Conservation (phyloP, 768 basidiomycete genomes). For the Lactifluus volemus region DNA sequence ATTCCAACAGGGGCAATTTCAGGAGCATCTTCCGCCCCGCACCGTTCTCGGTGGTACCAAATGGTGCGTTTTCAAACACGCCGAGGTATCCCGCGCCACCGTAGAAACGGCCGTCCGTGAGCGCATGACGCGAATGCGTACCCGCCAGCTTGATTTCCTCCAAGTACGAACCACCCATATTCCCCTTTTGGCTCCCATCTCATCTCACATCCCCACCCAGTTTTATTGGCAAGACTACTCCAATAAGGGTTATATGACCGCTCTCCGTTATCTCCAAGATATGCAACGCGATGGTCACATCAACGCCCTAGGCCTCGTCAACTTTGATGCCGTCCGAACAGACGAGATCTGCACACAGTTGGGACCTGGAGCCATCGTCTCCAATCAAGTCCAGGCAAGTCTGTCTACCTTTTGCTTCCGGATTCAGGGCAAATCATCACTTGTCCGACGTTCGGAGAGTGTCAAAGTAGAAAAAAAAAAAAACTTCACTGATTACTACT, state of each 20-base stretch:
- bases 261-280: conserved; percentile 45
- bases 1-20: conserved; percentile 57
- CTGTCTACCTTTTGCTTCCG: not conserved
- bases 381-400: conserved; percentile 75
- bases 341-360: conserved; percentile 75
- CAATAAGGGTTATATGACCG: conserved; percentile 39
- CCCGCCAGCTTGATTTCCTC: conserved; percentile 53
- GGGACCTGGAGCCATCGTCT: conserved; percentile 62
- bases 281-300: conserved; percentile 55
- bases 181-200: not conserved
- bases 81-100: conserved; percentile 40
- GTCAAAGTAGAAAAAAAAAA: not conserved
- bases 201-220: conserved; percentile 28
- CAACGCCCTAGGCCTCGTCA: conserved; percentile 63
- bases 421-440: not conserved
- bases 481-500: not conserved
- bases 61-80: conserved; percentile 70
- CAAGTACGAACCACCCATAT: conserved; percentile 39
- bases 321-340: conserved; percentile 67
- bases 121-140: conserved; percentile 60
- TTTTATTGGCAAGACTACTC: conserved; percentile 75
- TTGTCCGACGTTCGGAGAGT: not conserved
- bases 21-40: conserved; percentile 34
- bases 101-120: conserved; percentile 61
- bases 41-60: conserved; percentile 69